Conservation (phyloP, 371 early-diverging fungal species). For the Mucor racemosus region DNA sequence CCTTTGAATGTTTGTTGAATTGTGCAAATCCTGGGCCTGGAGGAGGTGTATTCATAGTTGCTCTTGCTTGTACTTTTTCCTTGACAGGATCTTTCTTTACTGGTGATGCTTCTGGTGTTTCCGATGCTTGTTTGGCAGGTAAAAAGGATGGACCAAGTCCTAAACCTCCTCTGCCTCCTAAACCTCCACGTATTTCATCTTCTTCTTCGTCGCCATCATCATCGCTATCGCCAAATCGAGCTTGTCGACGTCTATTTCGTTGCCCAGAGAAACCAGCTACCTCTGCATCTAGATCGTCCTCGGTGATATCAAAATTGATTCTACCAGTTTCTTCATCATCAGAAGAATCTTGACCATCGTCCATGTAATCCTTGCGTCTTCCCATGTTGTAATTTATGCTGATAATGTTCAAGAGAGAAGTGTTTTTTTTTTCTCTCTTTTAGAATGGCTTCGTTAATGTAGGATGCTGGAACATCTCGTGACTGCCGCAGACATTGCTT, state of each 20-base stretch:
- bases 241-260: constrained; percentile 17
- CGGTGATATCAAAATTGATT: constrained; percentile 47
- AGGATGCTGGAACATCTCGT: neutral
- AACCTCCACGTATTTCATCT: constrained; percentile 29
- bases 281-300: constrained; percentile 50
- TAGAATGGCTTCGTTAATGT: neutral
- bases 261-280: constrained; percentile 45
- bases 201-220: constrained; percentile 44
- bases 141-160: constrained; percentile 18
- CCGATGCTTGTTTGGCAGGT: constrained; percentile 18
- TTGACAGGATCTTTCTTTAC: constrained; percentile 18
- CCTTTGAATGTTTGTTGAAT: constrained; percentile 75
- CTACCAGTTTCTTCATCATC: constrained; percentile 50
- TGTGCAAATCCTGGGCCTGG: constrained; percentile 77
- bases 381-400: constrained; percentile 32
- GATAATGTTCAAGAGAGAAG: neutral
- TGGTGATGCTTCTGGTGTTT: constrained; percentile 2
- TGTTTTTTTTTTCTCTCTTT: neutral
- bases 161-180: constrained; percentile 15
- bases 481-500: constrained; percentile 5
- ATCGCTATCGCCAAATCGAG: constrained; percentile 28
- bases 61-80: constrained; percentile 8
- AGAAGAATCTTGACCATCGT: constrained; percentile 54
- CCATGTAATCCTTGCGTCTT: constrained; percentile 46
- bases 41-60: constrained; percentile 27